Evolutionary conservation across 2,329 filamentous ascomycete species (phyloP).

Genomic region (Curvularia sp.): DNA sequence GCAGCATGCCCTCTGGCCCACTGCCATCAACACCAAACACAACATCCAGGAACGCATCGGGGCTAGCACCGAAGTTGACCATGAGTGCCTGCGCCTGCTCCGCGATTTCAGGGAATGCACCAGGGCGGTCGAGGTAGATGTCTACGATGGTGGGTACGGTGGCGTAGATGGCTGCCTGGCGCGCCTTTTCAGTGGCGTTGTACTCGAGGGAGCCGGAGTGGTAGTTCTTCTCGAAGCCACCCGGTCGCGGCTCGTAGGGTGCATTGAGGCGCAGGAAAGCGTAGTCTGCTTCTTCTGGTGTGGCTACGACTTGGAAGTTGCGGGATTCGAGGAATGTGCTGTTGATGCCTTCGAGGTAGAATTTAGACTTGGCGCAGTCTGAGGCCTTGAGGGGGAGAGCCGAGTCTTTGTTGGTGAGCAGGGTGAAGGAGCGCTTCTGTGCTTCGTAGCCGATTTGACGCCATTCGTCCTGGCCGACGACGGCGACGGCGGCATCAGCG

Average conservation of each 20-base stretch:
- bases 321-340: conserved; percentile 41
- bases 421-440: conserved; percentile 48
- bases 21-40: conserved; percentile 49
- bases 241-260: conserved; percentile 52
- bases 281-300: conserved; percentile 51
- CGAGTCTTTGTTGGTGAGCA: conserved; percentile 47
- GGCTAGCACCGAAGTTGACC: conserved; percentile 52
- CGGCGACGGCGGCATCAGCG: conserved; percentile 49
- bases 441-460: conserved; percentile 48
- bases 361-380: conserved; percentile 34
- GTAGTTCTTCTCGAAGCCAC: conserved; percentile 52
- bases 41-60: conserved; percentile 55
- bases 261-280: conserved; percentile 52
- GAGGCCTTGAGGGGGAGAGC: conserved; percentile 38
- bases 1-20: conserved; percentile 53
- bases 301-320: conserved; percentile 44
- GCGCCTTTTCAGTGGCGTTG: conserved; percentile 49
- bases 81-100: conserved; percentile 50
- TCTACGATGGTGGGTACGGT: conserved; percentile 53
- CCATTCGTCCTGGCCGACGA: conserved; percentile 58
- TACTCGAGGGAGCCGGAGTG: conserved; percentile 54
- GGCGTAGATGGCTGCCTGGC: conserved; percentile 51
- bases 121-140: conserved; percentile 55
- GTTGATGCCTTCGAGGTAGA: conserved; percentile 50
- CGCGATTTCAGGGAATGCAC: conserved; percentile 53